Percentiles rank a stretch among this genome's conserved stretches.
Evolutionary conservation across 176 grass and related monocot species (phyloP).

Genomic region (Rhynchospora tenuis): DNA sequence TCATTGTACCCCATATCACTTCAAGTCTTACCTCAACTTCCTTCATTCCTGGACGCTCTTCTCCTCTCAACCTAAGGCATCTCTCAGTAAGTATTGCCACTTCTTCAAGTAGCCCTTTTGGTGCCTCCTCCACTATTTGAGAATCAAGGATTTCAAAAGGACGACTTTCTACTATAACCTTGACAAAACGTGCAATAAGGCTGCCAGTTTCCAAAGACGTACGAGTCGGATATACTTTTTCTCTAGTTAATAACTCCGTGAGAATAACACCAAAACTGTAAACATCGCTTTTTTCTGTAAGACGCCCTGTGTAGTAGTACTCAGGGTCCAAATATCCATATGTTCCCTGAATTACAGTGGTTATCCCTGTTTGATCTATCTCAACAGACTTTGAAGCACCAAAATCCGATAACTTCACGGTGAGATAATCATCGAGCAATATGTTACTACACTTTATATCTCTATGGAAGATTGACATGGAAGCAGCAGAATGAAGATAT

Average conservation of each 20-base stretch:
- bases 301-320: too few species aligned
- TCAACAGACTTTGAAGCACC: conserved; percentile 1
- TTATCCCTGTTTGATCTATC: background rate
- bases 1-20: background rate
- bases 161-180: background rate
- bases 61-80: background rate
- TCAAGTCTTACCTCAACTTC: background rate
- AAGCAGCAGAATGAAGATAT: too few species aligned
- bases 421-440: background rate
- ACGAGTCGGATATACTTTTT: background rate
- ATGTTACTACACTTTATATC: conserved; percentile 7
- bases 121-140: background rate
- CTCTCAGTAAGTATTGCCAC: background rate
- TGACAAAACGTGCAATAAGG: background rate
- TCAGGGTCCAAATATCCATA: background rate
- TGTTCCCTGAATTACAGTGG: conserved; percentile 1
- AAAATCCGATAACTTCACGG: conserved; percentile 8
- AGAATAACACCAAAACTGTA: conserved; percentile 28
- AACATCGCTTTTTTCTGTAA: background rate
- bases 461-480: background rate
- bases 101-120: background rate
- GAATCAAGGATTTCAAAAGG: background rate
- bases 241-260: background rate
- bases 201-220: background rate
- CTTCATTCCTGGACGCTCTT: background rate